These are phyloP conservation scores for Aphanoascus verrucosus DNA, from an alignment of 2,329 filamentous ascomycete genomes.

Conservation along the genomic window DNA sequence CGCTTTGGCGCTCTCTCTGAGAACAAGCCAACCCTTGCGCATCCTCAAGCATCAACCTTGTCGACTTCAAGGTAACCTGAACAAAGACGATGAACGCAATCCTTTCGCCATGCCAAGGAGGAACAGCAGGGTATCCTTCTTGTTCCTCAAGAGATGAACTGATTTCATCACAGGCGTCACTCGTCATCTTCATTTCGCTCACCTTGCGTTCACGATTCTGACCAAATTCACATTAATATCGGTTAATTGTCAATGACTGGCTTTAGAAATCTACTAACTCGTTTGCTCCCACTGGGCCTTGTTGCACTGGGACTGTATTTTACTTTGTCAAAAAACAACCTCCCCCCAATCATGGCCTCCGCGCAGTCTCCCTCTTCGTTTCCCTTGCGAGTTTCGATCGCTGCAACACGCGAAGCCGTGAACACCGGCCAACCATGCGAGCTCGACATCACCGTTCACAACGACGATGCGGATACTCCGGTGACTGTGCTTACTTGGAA, in stretches of 20 bases:
- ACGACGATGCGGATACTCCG: slow-evolving; percentile 21
- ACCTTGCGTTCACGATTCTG: no score
- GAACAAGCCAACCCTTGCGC: no score
- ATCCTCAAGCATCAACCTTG: no score
- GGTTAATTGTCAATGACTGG: neutral
- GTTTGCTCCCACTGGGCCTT: neutral
- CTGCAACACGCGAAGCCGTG: slow-evolving; percentile 17
- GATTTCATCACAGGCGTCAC: no score
- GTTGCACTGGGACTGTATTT: neutral
- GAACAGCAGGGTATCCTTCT: no score
- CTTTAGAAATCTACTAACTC: neutral
- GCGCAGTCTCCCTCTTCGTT: slow-evolving; percentile 2
- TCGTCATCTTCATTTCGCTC: no score
- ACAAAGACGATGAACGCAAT: no score
- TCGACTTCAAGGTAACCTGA: no score
- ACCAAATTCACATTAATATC: neutral
- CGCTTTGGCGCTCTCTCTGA: no score
- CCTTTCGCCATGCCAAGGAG: no score
- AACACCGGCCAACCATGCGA: slow-evolving; percentile 15
- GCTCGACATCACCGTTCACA: slow-evolving; percentile 20
- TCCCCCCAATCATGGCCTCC: neutral
- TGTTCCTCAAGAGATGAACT: no score
- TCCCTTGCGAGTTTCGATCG: slow-evolving; percentile 13
- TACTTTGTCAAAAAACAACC: neutral
- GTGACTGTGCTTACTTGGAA: slow-evolving; percentile 31